phyloP scores from a whole-genome alignment of 1,284 basidiomycete species.

The Wallemia mellicola region DNA sequence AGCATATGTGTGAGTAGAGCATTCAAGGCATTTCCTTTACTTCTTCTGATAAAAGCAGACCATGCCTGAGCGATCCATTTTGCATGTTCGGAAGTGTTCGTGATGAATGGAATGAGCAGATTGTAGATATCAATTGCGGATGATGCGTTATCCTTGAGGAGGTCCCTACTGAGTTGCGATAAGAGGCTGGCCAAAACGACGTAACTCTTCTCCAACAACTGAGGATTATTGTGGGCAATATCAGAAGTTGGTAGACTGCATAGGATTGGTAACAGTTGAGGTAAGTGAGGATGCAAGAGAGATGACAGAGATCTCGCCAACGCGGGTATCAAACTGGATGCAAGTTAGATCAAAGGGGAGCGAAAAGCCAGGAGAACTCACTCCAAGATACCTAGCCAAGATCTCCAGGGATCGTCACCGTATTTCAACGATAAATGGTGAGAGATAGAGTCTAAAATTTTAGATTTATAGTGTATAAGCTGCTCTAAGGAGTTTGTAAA shows the following conservation, averaged over 20 bases:
- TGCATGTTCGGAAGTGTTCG: neutral
- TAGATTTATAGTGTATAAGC: neutral
- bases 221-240: neutral
- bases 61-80: conserved; percentile 16
- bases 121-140: neutral
- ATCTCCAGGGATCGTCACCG: neutral
- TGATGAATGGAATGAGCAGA: neutral
- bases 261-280: neutral
- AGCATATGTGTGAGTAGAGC: neutral
- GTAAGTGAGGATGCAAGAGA: neutral
- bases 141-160: neutral
- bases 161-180: neutral
- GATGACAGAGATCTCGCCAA: neutral
- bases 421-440: neutral
- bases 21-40: conserved; percentile 10
- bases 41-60: conserved; percentile 14
- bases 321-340: neutral
- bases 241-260: neutral
- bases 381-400: neutral
- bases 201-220: neutral
- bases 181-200: neutral
- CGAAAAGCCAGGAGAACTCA: neutral
- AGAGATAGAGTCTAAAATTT: neutral
- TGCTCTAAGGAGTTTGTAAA: neutral
- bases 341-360: neutral